phyloP scores from a whole-genome alignment of 2,329 filamentous ascomycete genomes.

The Fusarium heterosporum region DNA sequence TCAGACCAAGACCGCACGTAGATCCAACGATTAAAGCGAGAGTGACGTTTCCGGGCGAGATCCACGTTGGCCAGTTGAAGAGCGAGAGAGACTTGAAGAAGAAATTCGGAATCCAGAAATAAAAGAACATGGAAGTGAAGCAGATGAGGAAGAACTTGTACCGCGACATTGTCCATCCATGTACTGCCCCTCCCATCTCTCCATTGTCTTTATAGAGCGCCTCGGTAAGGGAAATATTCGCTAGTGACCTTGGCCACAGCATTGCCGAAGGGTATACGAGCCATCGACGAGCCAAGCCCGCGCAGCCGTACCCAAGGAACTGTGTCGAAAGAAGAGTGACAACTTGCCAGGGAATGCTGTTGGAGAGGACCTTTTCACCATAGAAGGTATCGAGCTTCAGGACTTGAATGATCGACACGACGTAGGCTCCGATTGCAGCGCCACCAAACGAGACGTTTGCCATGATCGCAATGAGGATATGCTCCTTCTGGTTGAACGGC shows the following conservation, averaged over 20 bases:
- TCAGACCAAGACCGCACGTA: conserved; percentile 54
- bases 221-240: conserved; percentile 58
- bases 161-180: conserved; percentile 42
- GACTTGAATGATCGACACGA: conserved; percentile 59
- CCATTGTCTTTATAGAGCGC: conserved; percentile 36
- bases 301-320: conserved; percentile 64
- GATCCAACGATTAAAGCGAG: conserved; percentile 52
- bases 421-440: conserved; percentile 54
- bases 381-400: conserved; percentile 60
- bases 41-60: conserved; percentile 55
- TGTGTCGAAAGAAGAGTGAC: conserved; percentile 60
- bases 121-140: conserved; percentile 61
- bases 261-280: conserved; percentile 62
- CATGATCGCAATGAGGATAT: conserved; percentile 66
- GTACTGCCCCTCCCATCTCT: conserved; percentile 35
- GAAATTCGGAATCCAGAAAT: conserved; percentile 64
- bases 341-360: conserved; percentile 59
- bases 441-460: conserved; percentile 61
- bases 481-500: conserved; percentile 65
- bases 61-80: conserved; percentile 66
- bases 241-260: conserved; percentile 63
- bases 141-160: conserved; percentile 58
- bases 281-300: conserved; percentile 60
- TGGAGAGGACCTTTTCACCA: conserved; percentile 52
- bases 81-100: conserved; percentile 59